Base-by-base conservation (phyloP, 345 rosid genomes). In the Gossypium thurberi region DNA sequence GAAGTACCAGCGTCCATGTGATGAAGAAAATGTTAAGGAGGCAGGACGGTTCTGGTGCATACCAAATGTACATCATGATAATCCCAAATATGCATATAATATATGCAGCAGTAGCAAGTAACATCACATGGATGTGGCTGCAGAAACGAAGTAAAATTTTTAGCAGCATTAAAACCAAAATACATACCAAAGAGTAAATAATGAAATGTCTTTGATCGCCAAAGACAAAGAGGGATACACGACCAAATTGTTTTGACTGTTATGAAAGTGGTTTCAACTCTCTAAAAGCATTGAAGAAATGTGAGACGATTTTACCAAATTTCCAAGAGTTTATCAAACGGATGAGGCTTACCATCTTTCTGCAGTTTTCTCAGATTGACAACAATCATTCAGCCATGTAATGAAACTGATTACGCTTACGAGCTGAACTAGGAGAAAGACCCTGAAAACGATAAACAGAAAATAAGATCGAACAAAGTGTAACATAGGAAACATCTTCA, bases 41-140 rank as follows among this genome's bases (percentile, higher is more conserved):
- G 68, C 98, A 94, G 50, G 98, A 83, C 1, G 93, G 73, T 60
- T 92, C 90, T 4, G 98, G 95, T 17, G 86, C 86, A 62, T 94
- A 94, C 98, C 97, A 94, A 64, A 94, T 89, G 87, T 92, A 94
- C 97, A 92, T 92, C 86, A 92, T 66, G 44, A 90, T 86, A 82
- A 92, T 83, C 78, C 98, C 97, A 47, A 85, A 80, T 18, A 94
- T 80, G 84, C 97, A 88, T 44, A 87, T 75, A 61, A 91, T 81
- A 80, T 94, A 94, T 75, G 97, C 82, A 55, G 74, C 43, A 8
- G 97, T 86, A 74, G 98, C 84, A 64, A 86, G 52, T 69, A 90
- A 69, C 92, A 92, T 90, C 81, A 78, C 93, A 77, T 87, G 89
- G 64, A 92, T 75, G 74, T 75, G 95, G 84, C 98, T 92, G 89